Conservation (phyloP, 1,284 basidiomycete genomes). For the Thecaphora thlaspeos region DNA sequence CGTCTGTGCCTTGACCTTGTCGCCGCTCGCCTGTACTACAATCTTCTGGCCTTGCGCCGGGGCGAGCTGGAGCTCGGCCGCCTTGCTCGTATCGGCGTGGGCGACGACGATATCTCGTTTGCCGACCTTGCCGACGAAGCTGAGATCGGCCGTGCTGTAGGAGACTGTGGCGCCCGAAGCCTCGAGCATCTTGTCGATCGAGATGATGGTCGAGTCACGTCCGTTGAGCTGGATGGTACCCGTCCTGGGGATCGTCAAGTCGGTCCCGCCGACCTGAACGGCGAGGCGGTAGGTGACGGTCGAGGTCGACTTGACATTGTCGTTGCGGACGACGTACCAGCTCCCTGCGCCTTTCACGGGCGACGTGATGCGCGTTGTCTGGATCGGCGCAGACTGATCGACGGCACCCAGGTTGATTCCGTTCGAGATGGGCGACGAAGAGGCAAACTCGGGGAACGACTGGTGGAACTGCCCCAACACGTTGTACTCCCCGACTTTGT, state of each 20-base stretch:
- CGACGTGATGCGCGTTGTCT: not conserved
- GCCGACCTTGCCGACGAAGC: conserved; percentile 48
- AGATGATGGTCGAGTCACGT: conserved; percentile 25
- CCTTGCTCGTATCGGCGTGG: conserved; percentile 11
- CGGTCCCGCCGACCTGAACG: not conserved
- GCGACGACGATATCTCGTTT: conserved; percentile 11
- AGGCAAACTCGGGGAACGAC: conserved; percentile 36
- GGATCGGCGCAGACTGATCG: not conserved
- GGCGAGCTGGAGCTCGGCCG: conserved; percentile 14
- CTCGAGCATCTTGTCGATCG: conserved; percentile 24
- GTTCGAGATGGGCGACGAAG: conserved; percentile 15
- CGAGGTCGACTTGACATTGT: conserved; percentile 30
- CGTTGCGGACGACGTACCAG: conserved; percentile 72
- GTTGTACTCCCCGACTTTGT: conserved; percentile 38
- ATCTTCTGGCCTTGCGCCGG: not conserved
- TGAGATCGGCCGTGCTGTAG: conserved; percentile 63
- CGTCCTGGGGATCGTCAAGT: not conserved
- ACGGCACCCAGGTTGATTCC: not conserved
- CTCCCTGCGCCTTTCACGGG: conserved; percentile 16
- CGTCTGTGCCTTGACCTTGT: not conserved
- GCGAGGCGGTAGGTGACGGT: conserved; percentile 10
- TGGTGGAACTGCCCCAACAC: conserved; percentile 30
- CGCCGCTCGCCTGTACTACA: not conserved
- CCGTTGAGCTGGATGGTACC: conserved; percentile 7
- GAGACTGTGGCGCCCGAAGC: conserved; percentile 57